A percentile compares a stretch with the other conserved stretches of the same genome.
phyloP scores from a whole-genome alignment of 208 protist species.

The Trypanosoma cruzi region DNA sequence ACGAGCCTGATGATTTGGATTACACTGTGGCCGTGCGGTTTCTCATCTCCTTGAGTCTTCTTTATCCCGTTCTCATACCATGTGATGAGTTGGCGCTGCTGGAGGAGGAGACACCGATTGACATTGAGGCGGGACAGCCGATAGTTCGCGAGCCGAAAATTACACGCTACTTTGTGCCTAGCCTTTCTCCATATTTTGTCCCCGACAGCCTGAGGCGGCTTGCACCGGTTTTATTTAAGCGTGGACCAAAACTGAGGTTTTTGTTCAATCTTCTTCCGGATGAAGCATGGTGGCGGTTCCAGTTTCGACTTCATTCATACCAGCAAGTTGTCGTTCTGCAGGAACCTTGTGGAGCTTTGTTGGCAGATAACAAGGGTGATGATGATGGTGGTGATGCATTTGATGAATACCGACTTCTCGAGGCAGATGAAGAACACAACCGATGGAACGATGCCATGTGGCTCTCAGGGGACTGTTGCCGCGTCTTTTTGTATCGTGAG shows the following conservation, averaged over 20 bases:
- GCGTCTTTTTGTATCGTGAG: conserved; percentile 80
- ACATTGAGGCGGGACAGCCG: conserved; percentile 40
- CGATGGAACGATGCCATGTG: conserved; percentile 88
- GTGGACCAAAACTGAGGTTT: conserved; percentile 67
- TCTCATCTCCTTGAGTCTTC: conserved; percentile 69
- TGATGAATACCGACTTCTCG: conserved; percentile 62
- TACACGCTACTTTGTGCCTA: conserved; percentile 83
- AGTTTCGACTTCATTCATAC: conserved; percentile 65
- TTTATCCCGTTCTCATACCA: conserved; percentile 69
- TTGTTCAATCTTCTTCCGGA: conserved; percentile 90
- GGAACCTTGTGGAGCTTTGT: conserved; percentile 40
- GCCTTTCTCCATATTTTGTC: conserved; percentile 60
- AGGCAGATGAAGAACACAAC: conserved; percentile 86
- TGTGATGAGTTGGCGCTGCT: conserved; percentile 69
- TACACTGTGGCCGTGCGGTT: conserved; percentile 80
- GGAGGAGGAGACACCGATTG: conserved; percentile 64
- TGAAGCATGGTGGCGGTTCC: conserved; percentile 87
- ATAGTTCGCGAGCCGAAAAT: conserved; percentile 36
- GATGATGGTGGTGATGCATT: conserved; percentile 58
- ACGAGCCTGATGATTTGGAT: conserved; percentile 71
- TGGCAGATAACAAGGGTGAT: no score
- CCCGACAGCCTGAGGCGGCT: conserved; percentile 58
- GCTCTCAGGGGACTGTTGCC: conserved; percentile 57
- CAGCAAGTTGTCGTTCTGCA: conserved; percentile 63
- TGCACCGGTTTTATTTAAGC: conserved; percentile 77